Conservation (phyloP, 768 basidiomycete species). For the Russula compacta region DNA sequence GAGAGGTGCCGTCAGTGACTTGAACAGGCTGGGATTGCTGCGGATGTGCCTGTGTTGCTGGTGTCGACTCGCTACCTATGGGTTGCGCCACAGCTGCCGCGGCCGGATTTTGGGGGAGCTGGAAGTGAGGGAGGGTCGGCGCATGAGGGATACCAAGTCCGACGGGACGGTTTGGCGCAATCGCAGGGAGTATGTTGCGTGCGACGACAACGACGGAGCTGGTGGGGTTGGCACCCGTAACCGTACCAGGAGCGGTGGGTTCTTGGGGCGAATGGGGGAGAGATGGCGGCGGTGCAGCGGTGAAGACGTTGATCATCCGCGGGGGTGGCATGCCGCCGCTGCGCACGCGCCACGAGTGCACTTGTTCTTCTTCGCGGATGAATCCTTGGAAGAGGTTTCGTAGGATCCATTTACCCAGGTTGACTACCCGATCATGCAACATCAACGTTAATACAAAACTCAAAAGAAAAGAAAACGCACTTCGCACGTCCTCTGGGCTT, state of each 20-base stretch:
- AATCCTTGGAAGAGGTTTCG: conserved; percentile 79
- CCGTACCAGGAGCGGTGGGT: not conserved
- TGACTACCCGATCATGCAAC: conserved; percentile 42
- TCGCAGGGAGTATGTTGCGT: conserved; percentile 55
- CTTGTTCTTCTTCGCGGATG: conserved; percentile 55
- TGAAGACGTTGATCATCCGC: not conserved
- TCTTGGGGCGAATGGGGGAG: not conserved
- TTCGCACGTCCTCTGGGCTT: conserved; percentile 69
- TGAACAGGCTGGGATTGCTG: not conserved
- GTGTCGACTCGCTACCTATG: not conserved
- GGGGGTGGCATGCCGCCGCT: not conserved
- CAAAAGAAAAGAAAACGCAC: conserved; percentile 38
- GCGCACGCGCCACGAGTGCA: conserved; percentile 22
- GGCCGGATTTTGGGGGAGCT: conserved; percentile 17
- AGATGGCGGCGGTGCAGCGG: conserved; percentile 2
- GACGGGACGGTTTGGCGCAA: conserved; percentile 38
- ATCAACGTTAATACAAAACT: not conserved
- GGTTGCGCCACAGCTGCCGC: not conserved
- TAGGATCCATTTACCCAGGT: conserved; percentile 86
- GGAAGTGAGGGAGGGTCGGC: conserved; percentile 10
- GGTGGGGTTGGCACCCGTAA: conserved; percentile 18
- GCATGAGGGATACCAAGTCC: conserved; percentile 1
- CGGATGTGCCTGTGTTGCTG: not conserved
- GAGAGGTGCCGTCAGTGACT: not conserved
- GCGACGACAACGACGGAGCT: conserved; percentile 45